Conservation (phyloP, 2,329 filamentous ascomycete species). For the Penicillium sp. region DNA sequence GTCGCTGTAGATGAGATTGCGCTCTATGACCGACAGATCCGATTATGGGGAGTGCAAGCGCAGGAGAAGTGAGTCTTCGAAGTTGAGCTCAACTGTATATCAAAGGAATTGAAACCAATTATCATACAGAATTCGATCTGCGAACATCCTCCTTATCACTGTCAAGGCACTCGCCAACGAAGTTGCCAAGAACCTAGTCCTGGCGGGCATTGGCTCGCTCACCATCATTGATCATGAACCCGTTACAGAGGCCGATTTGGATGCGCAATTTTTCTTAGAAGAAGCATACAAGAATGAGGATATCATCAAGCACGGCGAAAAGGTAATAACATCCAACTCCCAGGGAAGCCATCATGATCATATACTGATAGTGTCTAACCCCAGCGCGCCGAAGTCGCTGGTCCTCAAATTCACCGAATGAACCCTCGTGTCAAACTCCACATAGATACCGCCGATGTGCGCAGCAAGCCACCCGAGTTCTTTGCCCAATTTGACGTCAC, state of each 20-base stretch:
- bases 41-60: slow-evolving; percentile 93
- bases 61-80: slow-evolving; percentile 69
- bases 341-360: neutral
- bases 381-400: slow-evolving; percentile 77
- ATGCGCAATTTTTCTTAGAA: slow-evolving; percentile 79
- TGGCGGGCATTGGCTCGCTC: slow-evolving; percentile 87
- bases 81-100: neutral
- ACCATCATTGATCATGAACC: slow-evolving; percentile 80
- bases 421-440: slow-evolving; percentile 84
- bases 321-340: slow-evolving; percentile 51
- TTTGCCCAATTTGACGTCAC: slow-evolving; percentile 81
- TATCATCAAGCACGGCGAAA: slow-evolving; percentile 64
- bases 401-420: slow-evolving; percentile 75
- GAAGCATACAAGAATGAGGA: slow-evolving; percentile 55
- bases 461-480: slow-evolving; percentile 70
- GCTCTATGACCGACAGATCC: slow-evolving; percentile 94
- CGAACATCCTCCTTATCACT: slow-evolving; percentile 86
- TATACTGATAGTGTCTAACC: slow-evolving; percentile 12
- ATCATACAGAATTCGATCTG: slow-evolving; percentile 72
- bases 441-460: slow-evolving; percentile 69
- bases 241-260: slow-evolving; percentile 79
- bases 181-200: slow-evolving; percentile 94
- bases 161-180: slow-evolving; percentile 89
- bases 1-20: slow-evolving; percentile 79
- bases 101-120: neutral